phyloP scores from a whole-genome alignment of 2,329 filamentous ascomycete species.

The Zymoseptoria pseudotritici region DNA sequence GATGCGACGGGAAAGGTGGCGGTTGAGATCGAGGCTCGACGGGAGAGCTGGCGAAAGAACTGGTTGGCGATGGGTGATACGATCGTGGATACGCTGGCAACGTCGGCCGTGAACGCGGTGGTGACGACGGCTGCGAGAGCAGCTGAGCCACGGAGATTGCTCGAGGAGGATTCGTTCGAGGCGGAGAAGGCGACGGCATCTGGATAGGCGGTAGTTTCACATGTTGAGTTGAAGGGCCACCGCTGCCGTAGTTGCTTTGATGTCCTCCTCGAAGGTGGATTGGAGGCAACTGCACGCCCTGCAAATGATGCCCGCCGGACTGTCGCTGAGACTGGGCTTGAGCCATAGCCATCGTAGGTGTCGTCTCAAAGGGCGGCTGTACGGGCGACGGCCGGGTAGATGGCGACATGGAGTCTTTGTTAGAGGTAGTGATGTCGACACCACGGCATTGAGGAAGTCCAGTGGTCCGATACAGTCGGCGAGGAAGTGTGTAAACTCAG shows the following conservation, averaged over 20 bases:
- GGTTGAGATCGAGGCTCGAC: slow-evolving; percentile 18
- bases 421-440: background rate
- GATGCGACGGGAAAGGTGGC: slow-evolving; percentile 20
- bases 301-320: slow-evolving; percentile 25
- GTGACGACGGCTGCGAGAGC: slow-evolving; percentile 26
- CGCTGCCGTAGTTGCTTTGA: slow-evolving; percentile 3
- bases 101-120: slow-evolving; percentile 14
- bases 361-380: slow-evolving; percentile 33
- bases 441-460: background rate
- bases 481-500: background rate
- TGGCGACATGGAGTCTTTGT: slow-evolving; percentile 22
- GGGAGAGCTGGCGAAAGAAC: slow-evolving; percentile 5
- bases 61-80: slow-evolving; percentile 18
- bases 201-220: slow-evolving; percentile 32
- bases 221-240: slow-evolving; percentile 4
- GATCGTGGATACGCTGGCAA: slow-evolving; percentile 14
- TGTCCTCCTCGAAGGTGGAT: slow-evolving; percentile 13
- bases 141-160: slow-evolving; percentile 22
- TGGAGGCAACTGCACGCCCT: slow-evolving; percentile 32
- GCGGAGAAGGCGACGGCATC: slow-evolving; percentile 28
- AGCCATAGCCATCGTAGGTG: slow-evolving; percentile 35
- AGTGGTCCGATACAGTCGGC: background rate
- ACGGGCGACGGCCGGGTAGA: slow-evolving; percentile 31
- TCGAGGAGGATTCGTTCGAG: slow-evolving; percentile 7
- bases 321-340: slow-evolving; percentile 33